Evolutionary conservation across 2,329 filamentous ascomycete genomes (phyloP).

Genomic region (Colletotrichum sp.): DNA sequence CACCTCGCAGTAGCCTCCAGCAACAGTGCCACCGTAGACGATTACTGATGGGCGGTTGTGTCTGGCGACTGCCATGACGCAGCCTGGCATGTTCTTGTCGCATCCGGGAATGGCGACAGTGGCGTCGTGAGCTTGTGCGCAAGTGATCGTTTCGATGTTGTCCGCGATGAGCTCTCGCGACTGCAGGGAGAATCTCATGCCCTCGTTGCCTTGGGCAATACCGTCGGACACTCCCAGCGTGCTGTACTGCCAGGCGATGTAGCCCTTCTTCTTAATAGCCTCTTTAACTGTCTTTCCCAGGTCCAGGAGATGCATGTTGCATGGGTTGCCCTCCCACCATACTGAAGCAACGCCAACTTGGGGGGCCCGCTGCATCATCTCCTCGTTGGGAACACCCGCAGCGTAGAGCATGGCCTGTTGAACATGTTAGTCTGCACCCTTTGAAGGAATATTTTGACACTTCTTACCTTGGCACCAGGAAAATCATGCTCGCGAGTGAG

Average conservation of each 20-base stretch:
- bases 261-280: conserved; percentile 80
- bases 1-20: conserved; percentile 79
- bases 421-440: not conserved
- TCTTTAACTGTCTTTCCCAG: conserved; percentile 88
- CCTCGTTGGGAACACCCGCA: conserved; percentile 81
- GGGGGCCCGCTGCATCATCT: conserved; percentile 87
- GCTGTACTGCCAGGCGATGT: conserved; percentile 95
- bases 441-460: not conserved
- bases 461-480: not conserved
- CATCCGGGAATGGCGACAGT: conserved; percentile 93
- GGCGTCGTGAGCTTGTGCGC: conserved; percentile 90
- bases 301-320: conserved; percentile 76
- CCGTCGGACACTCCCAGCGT: conserved; percentile 88
- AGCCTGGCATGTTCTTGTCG: conserved; percentile 98
- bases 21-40: conserved; percentile 93
- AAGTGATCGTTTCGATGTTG: conserved; percentile 91
- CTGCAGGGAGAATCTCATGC: conserved; percentile 93
- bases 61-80: conserved; percentile 89
- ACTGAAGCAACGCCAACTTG: conserved; percentile 91
- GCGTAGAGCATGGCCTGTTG: conserved; percentile 92
- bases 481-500: conserved; percentile 4
- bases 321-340: conserved; percentile 98
- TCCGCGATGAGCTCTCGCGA: conserved; percentile 93
- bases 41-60: conserved; percentile 93
- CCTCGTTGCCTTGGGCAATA: conserved; percentile 94